Conservation (phyloP, 176 grass and related monocot genomes). For the Triticum urartu region DNA sequence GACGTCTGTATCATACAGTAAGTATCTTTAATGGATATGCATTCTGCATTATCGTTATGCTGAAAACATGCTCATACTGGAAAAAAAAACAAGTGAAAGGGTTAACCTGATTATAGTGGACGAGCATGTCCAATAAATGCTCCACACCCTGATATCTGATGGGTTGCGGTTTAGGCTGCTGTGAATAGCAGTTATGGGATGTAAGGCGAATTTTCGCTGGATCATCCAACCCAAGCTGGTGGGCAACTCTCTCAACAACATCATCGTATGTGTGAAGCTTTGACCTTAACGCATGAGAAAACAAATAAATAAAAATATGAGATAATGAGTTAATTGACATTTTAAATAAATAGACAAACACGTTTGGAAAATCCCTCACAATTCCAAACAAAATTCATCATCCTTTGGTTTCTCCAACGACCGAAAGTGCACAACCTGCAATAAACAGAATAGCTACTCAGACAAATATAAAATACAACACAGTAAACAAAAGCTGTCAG, state of each 20-base stretch:
- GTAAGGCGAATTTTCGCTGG: slow-evolving; percentile 92
- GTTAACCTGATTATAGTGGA: slow-evolving; percentile 86
- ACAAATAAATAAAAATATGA: slow-evolving; percentile 15
- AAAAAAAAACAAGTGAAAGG: neutral
- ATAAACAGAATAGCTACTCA: slow-evolving; percentile 11
- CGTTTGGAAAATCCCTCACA: slow-evolving; percentile 50
- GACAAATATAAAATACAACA: neutral
- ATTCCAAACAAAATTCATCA: slow-evolving; percentile 77
- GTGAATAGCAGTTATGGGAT: slow-evolving; percentile 91
- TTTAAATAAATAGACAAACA: slow-evolving; percentile 24
- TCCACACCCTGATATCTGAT: slow-evolving; percentile 79
- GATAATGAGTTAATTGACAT: slow-evolving; percentile 18
- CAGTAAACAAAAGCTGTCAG: neutral
- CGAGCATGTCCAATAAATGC: slow-evolving; percentile 87
- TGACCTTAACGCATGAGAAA: slow-evolving; percentile 53
- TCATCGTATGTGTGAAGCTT: slow-evolving; percentile 88
- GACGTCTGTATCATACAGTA: slow-evolving; percentile 55
- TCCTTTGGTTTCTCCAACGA: slow-evolving; percentile 90
- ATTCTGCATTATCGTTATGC: neutral
- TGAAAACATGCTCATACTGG: slow-evolving; percentile 31
- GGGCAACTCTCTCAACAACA: slow-evolving; percentile 84
- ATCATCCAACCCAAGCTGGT: slow-evolving; percentile 69
- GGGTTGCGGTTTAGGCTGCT: slow-evolving; percentile 94
- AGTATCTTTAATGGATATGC: slow-evolving; percentile 11
- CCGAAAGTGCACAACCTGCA: slow-evolving; percentile 80